phyloP scores from a whole-genome alignment of 2,329 filamentous ascomycete species.

The Colletotrichum sansevieriae region DNA sequence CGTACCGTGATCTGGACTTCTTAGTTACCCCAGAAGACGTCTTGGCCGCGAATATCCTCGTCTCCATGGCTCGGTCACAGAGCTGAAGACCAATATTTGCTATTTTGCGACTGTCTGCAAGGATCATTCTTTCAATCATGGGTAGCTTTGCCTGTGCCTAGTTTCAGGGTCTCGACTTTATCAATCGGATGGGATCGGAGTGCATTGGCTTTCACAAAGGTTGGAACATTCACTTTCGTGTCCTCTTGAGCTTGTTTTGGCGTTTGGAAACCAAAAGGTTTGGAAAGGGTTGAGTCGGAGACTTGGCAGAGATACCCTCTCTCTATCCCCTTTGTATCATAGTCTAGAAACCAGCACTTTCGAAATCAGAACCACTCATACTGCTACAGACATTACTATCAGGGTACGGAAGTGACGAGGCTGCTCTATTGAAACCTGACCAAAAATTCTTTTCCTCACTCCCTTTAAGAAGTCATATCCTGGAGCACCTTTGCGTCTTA shows the following conservation, averaged over 20 bases:
- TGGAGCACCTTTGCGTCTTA: no score
- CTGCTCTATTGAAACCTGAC: no score
- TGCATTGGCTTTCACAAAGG: background rate
- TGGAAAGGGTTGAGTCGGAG: conserved; percentile 1
- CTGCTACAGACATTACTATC: background rate
- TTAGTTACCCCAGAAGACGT: background rate
- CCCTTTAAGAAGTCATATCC: no score
- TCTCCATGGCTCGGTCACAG: no score
- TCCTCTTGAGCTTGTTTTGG: background rate
- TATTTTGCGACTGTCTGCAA: no score
- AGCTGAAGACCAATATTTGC: no score
- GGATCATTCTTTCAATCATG: no score
- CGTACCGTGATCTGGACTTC: background rate
- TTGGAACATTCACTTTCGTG: background rate
- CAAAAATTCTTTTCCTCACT: no score
- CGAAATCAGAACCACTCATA: background rate
- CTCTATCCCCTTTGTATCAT: conserved; percentile 3
- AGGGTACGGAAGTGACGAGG: background rate
- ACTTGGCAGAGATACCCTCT: conserved; percentile 8
- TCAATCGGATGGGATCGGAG: background rate
- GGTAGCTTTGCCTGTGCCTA: no score
- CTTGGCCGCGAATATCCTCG: background rate
- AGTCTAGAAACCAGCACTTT: conserved; percentile 1
- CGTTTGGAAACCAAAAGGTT: background rate
- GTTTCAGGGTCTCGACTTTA: no score